phyloP scores from a whole-genome alignment of 2,329 filamentous ascomycete genomes.

The Akanthomyces lecanii region DNA sequence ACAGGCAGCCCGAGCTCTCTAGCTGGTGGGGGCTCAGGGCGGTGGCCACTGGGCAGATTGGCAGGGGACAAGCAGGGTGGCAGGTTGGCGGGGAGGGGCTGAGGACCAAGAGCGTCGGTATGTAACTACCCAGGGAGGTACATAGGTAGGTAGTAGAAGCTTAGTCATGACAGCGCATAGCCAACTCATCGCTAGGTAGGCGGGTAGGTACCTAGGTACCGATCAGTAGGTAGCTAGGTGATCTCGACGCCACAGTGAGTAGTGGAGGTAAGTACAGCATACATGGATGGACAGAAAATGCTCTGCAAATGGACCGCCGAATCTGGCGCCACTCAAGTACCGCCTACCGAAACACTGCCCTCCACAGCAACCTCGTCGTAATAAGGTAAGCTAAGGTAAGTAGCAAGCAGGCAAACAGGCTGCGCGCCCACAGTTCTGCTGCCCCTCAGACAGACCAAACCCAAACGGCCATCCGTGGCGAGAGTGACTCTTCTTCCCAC shows the following conservation, averaged over 20 bases:
- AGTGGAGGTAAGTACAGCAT: background rate
- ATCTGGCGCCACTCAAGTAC: background rate
- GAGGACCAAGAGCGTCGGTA: too few species aligned
- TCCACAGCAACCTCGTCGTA: background rate
- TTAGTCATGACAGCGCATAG: too few species aligned
- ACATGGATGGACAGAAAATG: too few species aligned
- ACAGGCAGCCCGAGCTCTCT: constrained; percentile 8
- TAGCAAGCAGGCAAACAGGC: background rate
- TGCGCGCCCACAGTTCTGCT: background rate
- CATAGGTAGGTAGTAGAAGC: too few species aligned
- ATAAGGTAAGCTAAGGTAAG: too few species aligned
- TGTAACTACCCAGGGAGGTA: too few species aligned
- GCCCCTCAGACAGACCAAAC: constrained; percentile 13
- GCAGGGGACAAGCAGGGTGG: too few species aligned
- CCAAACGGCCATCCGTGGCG: background rate
- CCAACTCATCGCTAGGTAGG: too few species aligned
- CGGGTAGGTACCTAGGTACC: background rate
- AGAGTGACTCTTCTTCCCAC: constrained; percentile 3
- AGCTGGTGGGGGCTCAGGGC: background rate
- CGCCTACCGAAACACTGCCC: background rate
- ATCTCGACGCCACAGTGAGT: background rate
- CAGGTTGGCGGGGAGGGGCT: too few species aligned
- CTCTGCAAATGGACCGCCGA: too few species aligned
- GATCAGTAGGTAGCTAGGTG: too few species aligned
- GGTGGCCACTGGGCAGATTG: background rate